phyloP scores from a whole-genome alignment of 1,284 basidiomycete genomes.

The Ganoderma lucidum region DNA sequence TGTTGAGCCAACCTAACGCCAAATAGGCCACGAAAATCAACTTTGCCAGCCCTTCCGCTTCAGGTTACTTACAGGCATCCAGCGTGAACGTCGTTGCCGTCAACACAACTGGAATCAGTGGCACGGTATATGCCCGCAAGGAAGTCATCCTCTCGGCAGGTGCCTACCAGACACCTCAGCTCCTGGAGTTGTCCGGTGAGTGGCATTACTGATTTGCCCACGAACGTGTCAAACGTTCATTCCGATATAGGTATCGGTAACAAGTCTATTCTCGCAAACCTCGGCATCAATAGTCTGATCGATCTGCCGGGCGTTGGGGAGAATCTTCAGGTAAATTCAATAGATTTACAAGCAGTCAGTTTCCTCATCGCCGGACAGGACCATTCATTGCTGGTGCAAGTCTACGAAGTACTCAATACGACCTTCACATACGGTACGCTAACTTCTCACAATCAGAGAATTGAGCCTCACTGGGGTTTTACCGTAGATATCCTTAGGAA shows the following conservation, averaged over 20 bases:
- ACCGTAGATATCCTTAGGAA: conserved; percentile 20
- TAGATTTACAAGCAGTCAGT: not conserved
- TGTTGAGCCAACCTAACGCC: not conserved
- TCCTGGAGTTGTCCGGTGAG: conserved; percentile 39
- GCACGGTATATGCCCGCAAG: conserved; percentile 32
- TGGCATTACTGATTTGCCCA: too few relatives aligned
- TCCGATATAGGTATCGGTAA: conserved; percentile 31
- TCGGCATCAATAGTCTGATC: conserved; percentile 31
- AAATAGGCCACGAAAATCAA: conserved; percentile 13
- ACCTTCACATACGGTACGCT: conserved; percentile 18
- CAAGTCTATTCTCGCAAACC: conserved; percentile 23
- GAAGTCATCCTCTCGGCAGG: conserved; percentile 40
- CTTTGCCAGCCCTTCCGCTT: not conserved
- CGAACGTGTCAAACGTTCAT: not conserved
- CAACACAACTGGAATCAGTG: conserved; percentile 18
- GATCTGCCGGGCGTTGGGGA: conserved; percentile 35
- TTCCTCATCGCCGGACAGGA: conserved; percentile 16
- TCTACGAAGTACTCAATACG: conserved; percentile 17
- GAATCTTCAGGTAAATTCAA: conserved; percentile 24
- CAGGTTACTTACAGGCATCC: conserved; percentile 58
- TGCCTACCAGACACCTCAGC: conserved; percentile 36
- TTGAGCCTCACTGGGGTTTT: not conserved
- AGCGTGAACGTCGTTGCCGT: conserved; percentile 32
- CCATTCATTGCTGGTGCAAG: conserved; percentile 26
- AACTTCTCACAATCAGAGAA: not conserved